Percentiles rank a stretch among this genome's conserved stretches.
phyloP scores from a whole-genome alignment of 495 filamentous ascomycete genomes.

The Aspergillus carlsbadensis region DNA sequence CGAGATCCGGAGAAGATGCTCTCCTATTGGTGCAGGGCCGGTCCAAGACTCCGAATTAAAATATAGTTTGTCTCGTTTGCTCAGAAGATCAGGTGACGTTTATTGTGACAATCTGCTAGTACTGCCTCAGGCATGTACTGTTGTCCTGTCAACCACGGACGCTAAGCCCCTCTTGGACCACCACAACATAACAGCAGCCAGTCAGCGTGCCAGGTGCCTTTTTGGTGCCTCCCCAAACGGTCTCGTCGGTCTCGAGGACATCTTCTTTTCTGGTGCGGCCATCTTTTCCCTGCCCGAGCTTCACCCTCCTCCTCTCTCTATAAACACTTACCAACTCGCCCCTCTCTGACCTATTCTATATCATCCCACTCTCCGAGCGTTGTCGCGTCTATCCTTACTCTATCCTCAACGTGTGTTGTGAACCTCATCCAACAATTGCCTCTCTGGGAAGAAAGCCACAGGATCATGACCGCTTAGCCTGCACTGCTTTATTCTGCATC shows the following conservation, averaged over 20 bases:
- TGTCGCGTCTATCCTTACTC: constrained; percentile 19
- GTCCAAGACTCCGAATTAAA: too few relatives aligned
- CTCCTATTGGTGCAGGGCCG: neutral
- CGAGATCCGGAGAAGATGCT: neutral
- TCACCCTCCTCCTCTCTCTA: constrained; percentile 24
- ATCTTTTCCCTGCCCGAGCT: constrained; percentile 17
- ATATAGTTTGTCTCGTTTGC: too few relatives aligned
- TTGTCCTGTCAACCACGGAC: constrained; percentile 44
- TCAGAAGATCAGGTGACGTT: constrained; percentile 5
- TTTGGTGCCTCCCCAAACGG: constrained; percentile 27
- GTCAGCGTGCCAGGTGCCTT: constrained; percentile 40
- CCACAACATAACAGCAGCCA: constrained; percentile 44
- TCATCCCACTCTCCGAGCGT: constrained; percentile 9
- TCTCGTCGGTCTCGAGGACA: constrained; percentile 31
- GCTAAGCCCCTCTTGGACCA: constrained; percentile 34
- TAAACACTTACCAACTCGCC: constrained; percentile 20
- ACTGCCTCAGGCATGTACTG: constrained; percentile 19
- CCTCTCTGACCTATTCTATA: constrained; percentile 18
- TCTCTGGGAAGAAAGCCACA: constrained; percentile 11
- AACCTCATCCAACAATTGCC: constrained; percentile 3
- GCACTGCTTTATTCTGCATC: constrained; percentile 7
- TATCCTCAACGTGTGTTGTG: constrained; percentile 6
- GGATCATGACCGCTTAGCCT: constrained; percentile 25
- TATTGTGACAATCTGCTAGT: constrained; percentile 14
- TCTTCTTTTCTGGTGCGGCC: constrained; percentile 21